These are phyloP conservation scores for Lentinula sp. DNA, from an alignment of 768 basidiomycete genomes.

Conservation along the genomic window DNA sequence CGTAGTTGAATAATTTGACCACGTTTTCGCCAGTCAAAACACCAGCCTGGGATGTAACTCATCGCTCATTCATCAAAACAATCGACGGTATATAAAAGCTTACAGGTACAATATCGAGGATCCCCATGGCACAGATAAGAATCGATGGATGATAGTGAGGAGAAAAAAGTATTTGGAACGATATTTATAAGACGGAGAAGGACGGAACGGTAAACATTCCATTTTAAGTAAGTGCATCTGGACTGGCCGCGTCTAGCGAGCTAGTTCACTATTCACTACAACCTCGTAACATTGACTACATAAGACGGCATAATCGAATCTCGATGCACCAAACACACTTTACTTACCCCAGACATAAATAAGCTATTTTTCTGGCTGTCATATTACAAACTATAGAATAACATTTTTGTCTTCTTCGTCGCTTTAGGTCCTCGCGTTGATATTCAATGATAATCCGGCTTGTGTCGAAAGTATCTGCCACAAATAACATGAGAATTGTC, in stretches of 20 bases:
- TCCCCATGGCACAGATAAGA: slow-evolving; percentile 46
- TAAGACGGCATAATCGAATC: no score
- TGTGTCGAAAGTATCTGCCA: not conserved
- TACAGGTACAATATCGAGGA: slow-evolving; percentile 83
- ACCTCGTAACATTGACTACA: no score
- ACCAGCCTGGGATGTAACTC: slow-evolving; percentile 57
- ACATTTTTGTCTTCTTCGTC: no score
- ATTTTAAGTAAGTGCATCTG: no score
- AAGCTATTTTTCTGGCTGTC: no score
- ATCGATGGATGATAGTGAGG: not conserved
- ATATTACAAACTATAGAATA: no score
- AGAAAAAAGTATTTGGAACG: not conserved
- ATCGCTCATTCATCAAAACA: not conserved
- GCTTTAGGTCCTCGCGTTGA: not conserved
- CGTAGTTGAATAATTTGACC: slow-evolving; percentile 93
- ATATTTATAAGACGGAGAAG: not conserved
- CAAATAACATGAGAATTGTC: not conserved
- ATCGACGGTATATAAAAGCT: slow-evolving; percentile 20
- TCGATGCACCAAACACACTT: no score
- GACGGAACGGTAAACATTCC: not conserved
- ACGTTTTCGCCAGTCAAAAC: slow-evolving; percentile 95
- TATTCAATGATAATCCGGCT: not conserved
- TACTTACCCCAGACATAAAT: no score
- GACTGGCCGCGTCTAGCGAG: no score
- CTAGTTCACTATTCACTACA: no score